Base-by-base conservation (phyloP, 139 green algal genomes). In the Picochlorum sp. region DNA sequence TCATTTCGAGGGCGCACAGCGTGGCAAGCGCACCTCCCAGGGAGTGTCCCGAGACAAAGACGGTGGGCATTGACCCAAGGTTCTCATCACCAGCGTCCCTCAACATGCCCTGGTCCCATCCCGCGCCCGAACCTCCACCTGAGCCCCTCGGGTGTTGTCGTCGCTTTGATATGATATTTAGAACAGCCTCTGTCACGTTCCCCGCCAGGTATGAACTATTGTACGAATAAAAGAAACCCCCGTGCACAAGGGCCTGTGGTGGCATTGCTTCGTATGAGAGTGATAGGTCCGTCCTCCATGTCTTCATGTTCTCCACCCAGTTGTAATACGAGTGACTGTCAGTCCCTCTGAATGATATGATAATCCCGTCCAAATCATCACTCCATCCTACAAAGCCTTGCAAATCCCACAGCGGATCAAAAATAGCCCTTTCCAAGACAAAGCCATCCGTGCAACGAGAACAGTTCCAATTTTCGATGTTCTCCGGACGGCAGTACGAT, bases 281-380 rank as follows among this genome's bases (percentile, higher is more conserved):
- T 5, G 69, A 26, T 16, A 78, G 56, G 56, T 84, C 65, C 11
- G 71, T 80, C 14, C 81, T 75, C 85, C 84, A 89, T 5, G 79
- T 75, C n/a, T 78, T 77, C 78, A 95, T 87, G 74, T 94, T 89
- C 28, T 92, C 74, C 2, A 80, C 79, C 80, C 78, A 85, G 71
- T 79, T 79, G 46, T 79, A 79, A 16, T 72, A 62, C 4, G 60
- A 79, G 66, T 78, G 73, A 46, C 64, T 79, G 70, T 95, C 84
- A 4, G 87, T 92, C 13, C 87, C 88, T 0, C 87, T 63, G 60
- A 92, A 90, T 1, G 70, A 65, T 21, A 94, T 56, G 2, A 93
- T 70, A 3, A 88, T 80, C 13, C 79, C 82, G 14, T 81, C 59
- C 60, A 81, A 56, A 3, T 61, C 38, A 4, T 76, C 64, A 37